Base-by-base conservation (phyloP, 2,329 filamentous ascomycete genomes). In the Cercospora zeae-maydis region DNA sequence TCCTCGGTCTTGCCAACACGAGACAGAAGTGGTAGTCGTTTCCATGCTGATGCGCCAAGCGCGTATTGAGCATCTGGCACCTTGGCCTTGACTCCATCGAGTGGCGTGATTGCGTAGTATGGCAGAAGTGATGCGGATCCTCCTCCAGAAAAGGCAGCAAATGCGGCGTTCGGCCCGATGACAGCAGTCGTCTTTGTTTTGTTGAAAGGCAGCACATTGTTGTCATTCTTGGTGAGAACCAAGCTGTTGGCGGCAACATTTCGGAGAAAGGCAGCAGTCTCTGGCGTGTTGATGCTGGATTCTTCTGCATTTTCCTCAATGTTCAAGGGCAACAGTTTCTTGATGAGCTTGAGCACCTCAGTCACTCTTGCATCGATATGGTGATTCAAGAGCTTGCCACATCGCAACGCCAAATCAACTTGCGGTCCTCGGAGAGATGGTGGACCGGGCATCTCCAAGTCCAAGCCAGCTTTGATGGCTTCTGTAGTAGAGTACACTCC, bases 381-480 rank as follows among this genome's bases (percentile, higher is more conserved):
- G 54, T 74, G 71, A 19, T 52, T 63, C 4, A 71, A 64, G 2
- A 73, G 62, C 51, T 71, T 72, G 24, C 73, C 69, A 58, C 70
- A 70, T 27, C 63, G 60, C 49, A 72, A 45, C 7, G 70, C 66
- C 67, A 75, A 63, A 16, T 66, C 66, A 5, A 74, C 58, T 71
- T 75, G 63, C 67, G 68, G 21, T 71, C 72, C 63, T 72, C 76
- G 61, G 70, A 73, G 31, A 70, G 34, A 60, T 1, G 89, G 89
- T 72, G 96, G 93, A 45, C 91, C 91, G 0, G 90, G 90, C 91
- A 95, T 96, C 19, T 84, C 83, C 88, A 96, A 91, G 75, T 96
- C 92, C 31, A 95, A 79, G 31, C 91, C 91, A 31, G 90, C 89
- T 49, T 85, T 81, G 3, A 90, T 86, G n/a, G 84, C 84, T 21